phyloP scores from a whole-genome alignment of 106 monocot species.

The Amphibolis antarctica region DNA sequence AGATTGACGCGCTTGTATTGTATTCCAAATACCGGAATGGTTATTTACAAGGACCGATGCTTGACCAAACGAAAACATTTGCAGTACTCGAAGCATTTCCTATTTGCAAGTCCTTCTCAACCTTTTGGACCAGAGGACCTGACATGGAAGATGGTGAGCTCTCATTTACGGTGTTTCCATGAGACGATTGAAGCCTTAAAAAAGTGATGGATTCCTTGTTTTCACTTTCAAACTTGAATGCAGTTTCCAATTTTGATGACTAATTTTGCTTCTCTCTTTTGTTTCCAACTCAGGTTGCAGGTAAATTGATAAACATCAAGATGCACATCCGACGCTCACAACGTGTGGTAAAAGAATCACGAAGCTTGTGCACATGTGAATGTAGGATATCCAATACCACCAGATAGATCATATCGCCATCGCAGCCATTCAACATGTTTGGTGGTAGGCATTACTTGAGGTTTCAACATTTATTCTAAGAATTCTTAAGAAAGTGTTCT shows the following conservation, averaged over 20 bases:
- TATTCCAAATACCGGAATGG: background rate
- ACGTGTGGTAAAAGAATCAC: constrained; percentile 62
- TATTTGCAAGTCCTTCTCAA: constrained; percentile 75
- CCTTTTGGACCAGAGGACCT: constrained; percentile 80
- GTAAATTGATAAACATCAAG: constrained; percentile 70
- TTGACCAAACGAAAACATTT: background rate
- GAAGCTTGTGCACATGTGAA: constrained; percentile 61
- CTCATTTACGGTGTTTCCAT: background rate
- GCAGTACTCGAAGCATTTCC: constrained; percentile 74
- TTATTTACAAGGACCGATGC: background rate
- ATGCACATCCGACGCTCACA: constrained; percentile 54
- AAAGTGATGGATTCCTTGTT: background rate
- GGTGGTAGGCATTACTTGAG: background rate
- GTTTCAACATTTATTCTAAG: too few relatives aligned
- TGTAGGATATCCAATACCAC: constrained; percentile 42
- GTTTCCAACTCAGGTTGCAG: constrained; percentile 45
- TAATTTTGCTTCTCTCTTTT: background rate
- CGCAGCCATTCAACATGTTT: background rate
- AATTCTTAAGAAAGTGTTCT: too few relatives aligned
- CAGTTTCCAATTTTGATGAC: background rate
- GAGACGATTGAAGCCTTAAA: too few relatives aligned
- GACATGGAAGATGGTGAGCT: constrained; percentile 84
- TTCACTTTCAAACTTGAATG: background rate
- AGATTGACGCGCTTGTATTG: background rate
- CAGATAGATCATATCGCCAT: background rate